Percentiles rank a stretch among this genome's conserved stretches.
Conservation (phyloP, 306 rosid genomes). For the Inga laurina region DNA sequence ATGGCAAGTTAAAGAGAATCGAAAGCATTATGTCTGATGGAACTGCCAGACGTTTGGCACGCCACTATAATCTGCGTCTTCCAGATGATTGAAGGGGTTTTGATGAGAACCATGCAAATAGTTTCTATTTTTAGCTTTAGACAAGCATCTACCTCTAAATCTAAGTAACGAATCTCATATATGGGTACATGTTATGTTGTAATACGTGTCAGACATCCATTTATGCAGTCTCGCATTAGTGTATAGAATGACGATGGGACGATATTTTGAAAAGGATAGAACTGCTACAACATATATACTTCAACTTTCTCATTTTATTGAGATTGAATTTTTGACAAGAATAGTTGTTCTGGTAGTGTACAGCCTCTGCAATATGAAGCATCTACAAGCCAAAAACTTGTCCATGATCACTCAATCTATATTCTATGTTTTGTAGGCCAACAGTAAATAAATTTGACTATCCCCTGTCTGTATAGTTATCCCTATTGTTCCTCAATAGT, state of each 20-base stretch:
- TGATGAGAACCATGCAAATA: not conserved
- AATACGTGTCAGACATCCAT: not conserved
- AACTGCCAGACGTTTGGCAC: slow-evolving; percentile 63
- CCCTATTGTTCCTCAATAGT: not conserved
- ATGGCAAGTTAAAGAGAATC: slow-evolving; percentile 58
- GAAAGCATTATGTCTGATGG: slow-evolving; percentile 56
- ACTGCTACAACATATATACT: not conserved
- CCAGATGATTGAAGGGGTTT: not conserved
- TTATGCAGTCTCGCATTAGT: not conserved
- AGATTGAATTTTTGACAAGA: not conserved
- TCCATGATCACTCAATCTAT: not conserved
- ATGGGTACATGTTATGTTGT: not conserved
- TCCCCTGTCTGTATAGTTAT: not conserved
- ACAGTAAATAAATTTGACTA: slow-evolving; percentile 1
- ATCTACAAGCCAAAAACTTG: not conserved
- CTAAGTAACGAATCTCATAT: not conserved
- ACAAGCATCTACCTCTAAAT: not conserved
- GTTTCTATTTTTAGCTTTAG: not conserved
- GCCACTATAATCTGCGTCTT: not conserved
- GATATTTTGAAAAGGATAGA: not conserved
- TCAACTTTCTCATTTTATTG: slow-evolving; percentile 10
- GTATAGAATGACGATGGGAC: not conserved
- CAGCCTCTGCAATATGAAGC: not conserved
- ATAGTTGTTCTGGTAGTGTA: not conserved
- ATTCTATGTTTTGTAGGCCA: not conserved